A percentile compares a stretch with the other conserved stretches of the same genome.
Conservation (phyloP, 2,329 filamentous ascomycete species). For the Cladophialophora psammophila region DNA sequence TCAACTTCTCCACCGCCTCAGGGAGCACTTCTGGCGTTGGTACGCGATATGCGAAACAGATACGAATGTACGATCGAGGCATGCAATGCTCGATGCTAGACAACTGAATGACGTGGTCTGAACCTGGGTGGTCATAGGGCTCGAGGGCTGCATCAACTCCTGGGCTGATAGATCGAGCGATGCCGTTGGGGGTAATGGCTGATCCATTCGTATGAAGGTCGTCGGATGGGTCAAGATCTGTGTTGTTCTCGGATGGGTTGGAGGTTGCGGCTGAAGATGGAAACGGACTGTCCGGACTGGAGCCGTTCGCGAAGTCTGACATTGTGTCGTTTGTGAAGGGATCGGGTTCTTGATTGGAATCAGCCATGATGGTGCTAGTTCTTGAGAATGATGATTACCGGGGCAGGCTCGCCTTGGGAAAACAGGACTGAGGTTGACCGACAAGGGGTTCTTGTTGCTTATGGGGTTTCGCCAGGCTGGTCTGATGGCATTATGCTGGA, state of each 20-base stretch:
- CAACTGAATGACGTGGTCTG: conserved; percentile 35
- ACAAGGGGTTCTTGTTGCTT: conserved; percentile 15
- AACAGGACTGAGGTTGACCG: conserved; percentile 16
- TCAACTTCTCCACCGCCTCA: conserved; percentile 24
- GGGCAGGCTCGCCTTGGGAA: conserved; percentile 6
- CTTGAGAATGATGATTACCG: conserved; percentile 29
- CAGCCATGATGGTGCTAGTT: conserved; percentile 24
- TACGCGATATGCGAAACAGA: conserved; percentile 39
- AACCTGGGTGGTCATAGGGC: conserved; percentile 12
- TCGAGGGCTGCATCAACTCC: conserved; percentile 11
- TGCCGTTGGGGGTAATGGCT: background rate
- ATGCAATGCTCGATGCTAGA: conserved; percentile 41
- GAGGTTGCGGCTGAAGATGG: conserved; percentile 14
- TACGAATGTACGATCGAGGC: conserved; percentile 41
- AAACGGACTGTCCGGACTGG: conserved; percentile 16
- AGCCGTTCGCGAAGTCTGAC: conserved; percentile 24
- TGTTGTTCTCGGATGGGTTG: background rate
- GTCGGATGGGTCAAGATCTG: conserved; percentile 8
- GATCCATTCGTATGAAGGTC: conserved; percentile 9
- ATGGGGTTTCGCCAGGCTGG: conserved; percentile 24
- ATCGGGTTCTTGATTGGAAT: conserved; percentile 23
- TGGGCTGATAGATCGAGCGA: background rate
- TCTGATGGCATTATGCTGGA: conserved; percentile 29
- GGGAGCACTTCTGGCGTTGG: conserved; percentile 22
- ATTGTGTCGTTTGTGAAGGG: conserved; percentile 13